A percentile compares a stretch with the other conserved stretches of the same genome.
Evolutionary conservation across 352 stramenopile genomes (phyloP).

Genomic region (Globisporangium cystogenes): DNA sequence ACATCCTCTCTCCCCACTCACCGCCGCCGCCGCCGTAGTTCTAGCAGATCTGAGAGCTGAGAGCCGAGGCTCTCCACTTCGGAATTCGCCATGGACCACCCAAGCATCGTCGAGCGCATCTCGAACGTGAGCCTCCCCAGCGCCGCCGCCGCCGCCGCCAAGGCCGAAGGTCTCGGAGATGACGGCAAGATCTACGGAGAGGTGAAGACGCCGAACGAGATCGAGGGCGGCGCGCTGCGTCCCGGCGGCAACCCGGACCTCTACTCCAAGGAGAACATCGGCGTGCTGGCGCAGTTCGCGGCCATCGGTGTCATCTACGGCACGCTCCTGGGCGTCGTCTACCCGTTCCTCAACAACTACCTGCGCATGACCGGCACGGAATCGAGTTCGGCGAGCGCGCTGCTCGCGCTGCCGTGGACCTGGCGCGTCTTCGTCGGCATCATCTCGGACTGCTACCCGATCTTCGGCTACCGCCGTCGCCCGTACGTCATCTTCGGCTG

Average conservation of each 20-base stretch:
- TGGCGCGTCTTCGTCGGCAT: slow-evolving; percentile 57
- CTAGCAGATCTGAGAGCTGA: not conserved
- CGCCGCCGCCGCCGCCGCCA: not conserved
- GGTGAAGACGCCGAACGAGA: slow-evolving; percentile 17
- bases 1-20: too few relatives aligned
- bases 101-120: slow-evolving; percentile 18
- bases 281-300: slow-evolving; percentile 41
- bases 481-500: slow-evolving; percentile 68
- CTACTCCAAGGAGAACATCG: slow-evolving; percentile 36
- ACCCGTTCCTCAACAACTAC: slow-evolving; percentile 53
- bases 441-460: slow-evolving; percentile 30
- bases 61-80: too few relatives aligned
- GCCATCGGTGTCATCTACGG: slow-evolving; percentile 43
- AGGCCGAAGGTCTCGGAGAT: not conserved
- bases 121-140: slow-evolving; percentile 8
- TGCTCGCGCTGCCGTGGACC: slow-evolving; percentile 43
- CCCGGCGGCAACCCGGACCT: slow-evolving; percentile 22
- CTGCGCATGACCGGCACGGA: slow-evolving; percentile 42
- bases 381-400: slow-evolving; percentile 20
- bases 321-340: slow-evolving; percentile 30
- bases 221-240: slow-evolving; percentile 35
- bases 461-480: slow-evolving; percentile 32
- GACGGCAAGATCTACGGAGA: slow-evolving; percentile 10
- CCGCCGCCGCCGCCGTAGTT: not conserved
- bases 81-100: slow-evolving; percentile 11